These are phyloP conservation scores for Candida montana DNA, from an alignment of 805 yeast species.

Conservation along the genomic window DNA sequence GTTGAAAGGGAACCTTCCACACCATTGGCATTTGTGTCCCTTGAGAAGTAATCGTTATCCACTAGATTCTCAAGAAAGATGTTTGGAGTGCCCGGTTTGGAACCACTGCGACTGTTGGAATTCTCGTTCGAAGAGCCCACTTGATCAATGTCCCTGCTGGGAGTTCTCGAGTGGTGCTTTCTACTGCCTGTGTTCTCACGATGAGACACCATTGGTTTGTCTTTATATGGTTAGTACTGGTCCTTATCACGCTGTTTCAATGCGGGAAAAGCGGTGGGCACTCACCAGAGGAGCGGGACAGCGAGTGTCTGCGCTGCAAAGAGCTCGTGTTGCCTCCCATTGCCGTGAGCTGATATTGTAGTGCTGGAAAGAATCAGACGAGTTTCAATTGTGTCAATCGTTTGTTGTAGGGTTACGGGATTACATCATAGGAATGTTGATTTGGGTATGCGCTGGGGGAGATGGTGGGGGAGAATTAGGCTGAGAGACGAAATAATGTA, in stretches of 20 bases:
- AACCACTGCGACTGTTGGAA: background rate
- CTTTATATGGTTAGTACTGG: too few species aligned
- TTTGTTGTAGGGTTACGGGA: too few species aligned
- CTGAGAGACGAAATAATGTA: too few species aligned
- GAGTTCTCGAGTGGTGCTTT: background rate
- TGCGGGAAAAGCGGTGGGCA: background rate
- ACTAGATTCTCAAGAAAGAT: conserved; percentile 7
- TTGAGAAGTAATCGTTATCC: conserved; percentile 10
- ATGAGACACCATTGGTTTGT: too few species aligned
- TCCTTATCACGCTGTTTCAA: background rate
- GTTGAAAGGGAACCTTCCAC: background rate
- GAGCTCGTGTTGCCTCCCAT: background rate
- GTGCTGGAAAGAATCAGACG: too few species aligned
- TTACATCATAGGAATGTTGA: too few species aligned
- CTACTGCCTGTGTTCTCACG: background rate
- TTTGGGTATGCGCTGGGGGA: too few species aligned
- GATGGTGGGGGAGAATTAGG: too few species aligned
- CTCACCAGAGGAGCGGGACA: background rate
- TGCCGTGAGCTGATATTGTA: too few species aligned
- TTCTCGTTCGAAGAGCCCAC: background rate
- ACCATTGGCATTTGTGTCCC: background rate
- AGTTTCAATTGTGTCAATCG: too few species aligned
- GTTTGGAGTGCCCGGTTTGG: conserved; percentile 7
- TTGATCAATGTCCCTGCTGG: background rate
- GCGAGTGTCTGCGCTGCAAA: background rate